Evolutionary conservation across 345 rosid genomes (phyloP).

Genomic region (Populus ilicifolia): DNA sequence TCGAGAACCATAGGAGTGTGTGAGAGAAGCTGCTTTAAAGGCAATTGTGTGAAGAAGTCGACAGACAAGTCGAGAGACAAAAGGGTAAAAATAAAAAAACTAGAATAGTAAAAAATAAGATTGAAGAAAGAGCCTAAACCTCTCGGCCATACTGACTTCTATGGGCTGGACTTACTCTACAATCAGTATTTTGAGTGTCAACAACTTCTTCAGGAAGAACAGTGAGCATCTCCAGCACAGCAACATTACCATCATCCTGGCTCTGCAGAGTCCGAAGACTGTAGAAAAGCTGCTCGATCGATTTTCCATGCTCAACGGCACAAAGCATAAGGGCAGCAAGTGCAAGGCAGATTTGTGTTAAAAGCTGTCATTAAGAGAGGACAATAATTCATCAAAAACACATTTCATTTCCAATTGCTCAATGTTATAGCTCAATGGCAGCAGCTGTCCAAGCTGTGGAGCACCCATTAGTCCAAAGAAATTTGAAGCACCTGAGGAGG

Average conservation of each 20-base stretch:
- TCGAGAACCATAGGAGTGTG: conserved; percentile 81
- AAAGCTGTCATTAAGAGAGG: conserved; percentile 51
- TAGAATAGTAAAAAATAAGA: background rate
- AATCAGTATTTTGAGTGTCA: conserved; percentile 58
- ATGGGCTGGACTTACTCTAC: conserved; percentile 46
- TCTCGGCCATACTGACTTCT: conserved; percentile 65
- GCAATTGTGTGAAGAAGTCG: conserved; percentile 4
- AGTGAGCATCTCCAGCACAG: conserved; percentile 87
- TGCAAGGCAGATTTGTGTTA: conserved; percentile 93
- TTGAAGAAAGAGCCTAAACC: conserved; percentile 34
- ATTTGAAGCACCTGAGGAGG: conserved; percentile 74
- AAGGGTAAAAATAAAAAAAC: conserved; percentile 7
- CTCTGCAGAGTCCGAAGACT: conserved; percentile 73
- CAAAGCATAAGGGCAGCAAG: conserved; percentile 78
- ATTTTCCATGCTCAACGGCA: conserved; percentile 68
- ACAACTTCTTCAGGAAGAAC: conserved; percentile 88
- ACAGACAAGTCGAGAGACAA: conserved; percentile 9
- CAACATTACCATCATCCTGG: conserved; percentile 75
- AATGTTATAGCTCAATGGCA: background rate
- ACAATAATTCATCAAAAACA: conserved; percentile 4
- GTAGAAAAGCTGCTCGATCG: conserved; percentile 77
- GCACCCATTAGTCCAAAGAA: conserved; percentile 6
- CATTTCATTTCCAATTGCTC: background rate
- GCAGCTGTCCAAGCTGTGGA: background rate
- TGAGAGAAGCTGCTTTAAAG: conserved; percentile 59